Base-by-base conservation (phyloP, 257 asterid species). In the Nemophila menziesii region DNA sequence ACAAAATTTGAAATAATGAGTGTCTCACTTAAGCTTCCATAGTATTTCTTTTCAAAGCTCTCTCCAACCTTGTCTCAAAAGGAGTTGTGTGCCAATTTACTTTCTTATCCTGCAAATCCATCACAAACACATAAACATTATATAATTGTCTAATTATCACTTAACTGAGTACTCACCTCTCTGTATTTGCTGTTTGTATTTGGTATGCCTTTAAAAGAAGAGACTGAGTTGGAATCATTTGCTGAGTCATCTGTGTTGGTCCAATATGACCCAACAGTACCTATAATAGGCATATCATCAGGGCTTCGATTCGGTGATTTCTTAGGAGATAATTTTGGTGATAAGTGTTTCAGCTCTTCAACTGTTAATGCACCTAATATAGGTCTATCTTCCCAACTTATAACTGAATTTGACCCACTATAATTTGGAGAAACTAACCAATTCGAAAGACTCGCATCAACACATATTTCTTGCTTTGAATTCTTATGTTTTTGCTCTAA, bases 51-150 rank as follows among this genome's bases (percentile, higher is more conserved):
- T 71, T 67, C 49, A 87, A 69, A 47, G 92, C 94, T 71, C 80
- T 64, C 70, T 80, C 90, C 70, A 84, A 48, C 55, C 95, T 80
- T 38, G 82, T 72, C 78, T 89, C 95, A 6, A 84, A 89, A 16
- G 98, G 98, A 44, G 94, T 80, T 1, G 93, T 61, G 39, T 84
- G 90, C 95, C 95, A 89, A 60, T 71, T 76, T 13, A 89, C 94
- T 64, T 54, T 74, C 75, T 72, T 75, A 52, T 85, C 94, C 99
- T 90, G 93, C 78, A 71, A 27, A 54, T 17, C 22, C 44, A 26
- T 23, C 16, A 39, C 38, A 20, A 39, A n/a, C 14, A 14, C 47
- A 55, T 13, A 45, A 55, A 34, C 43, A 29, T 49, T 11, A 37
- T n/a, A 24, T n/a, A n/a, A n/a, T 4, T 41, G 34, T 40, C 36